phyloP scores from a whole-genome alignment of 345 rosid species.

The Microcos paniculata region DNA sequence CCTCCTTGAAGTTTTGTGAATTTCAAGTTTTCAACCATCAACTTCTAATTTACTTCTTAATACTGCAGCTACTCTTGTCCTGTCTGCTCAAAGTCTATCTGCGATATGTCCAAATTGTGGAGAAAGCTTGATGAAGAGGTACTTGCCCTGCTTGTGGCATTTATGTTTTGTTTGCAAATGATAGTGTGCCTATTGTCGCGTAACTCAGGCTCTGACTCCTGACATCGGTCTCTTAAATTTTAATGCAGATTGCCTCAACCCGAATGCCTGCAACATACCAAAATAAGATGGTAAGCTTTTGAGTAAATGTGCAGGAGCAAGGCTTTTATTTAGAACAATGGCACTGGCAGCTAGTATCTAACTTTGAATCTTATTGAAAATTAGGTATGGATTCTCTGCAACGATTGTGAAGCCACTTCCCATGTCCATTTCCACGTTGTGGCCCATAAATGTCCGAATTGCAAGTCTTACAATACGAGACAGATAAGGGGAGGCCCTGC shows the following conservation, averaged over 20 bases:
- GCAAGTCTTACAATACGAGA: slow-evolving; percentile 78
- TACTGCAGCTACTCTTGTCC: slow-evolving; percentile 77
- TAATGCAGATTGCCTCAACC: slow-evolving; percentile 63
- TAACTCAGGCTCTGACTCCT: slow-evolving; percentile 1
- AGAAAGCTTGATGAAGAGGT: slow-evolving; percentile 85
- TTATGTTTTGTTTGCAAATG: not conserved
- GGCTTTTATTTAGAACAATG: not conserved
- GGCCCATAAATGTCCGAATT: slow-evolving; percentile 68
- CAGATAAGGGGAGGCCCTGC: slow-evolving; percentile 57
- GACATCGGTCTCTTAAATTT: not conserved
- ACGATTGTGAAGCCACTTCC: slow-evolving; percentile 67
- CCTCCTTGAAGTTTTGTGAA: not conserved
- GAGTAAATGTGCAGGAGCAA: not conserved
- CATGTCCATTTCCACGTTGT: slow-evolving; percentile 64
- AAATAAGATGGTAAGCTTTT: slow-evolving; percentile 58
- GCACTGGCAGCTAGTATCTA: not conserved
- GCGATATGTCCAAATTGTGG: slow-evolving; percentile 77
- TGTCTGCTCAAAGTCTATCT: slow-evolving; percentile 79
- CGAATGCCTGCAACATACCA: slow-evolving; percentile 74
- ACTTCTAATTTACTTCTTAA: slow-evolving; percentile 1
- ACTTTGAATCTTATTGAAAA: not conserved
- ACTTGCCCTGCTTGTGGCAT: slow-evolving; percentile 1
- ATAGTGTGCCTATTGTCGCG: not conserved
- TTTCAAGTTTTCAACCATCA: not conserved
- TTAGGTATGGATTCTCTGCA: slow-evolving; percentile 91